These are phyloP conservation scores for Tephrocybe sp. DNA, from an alignment of 768 basidiomycete genomes.

Conservation along the genomic window DNA sequence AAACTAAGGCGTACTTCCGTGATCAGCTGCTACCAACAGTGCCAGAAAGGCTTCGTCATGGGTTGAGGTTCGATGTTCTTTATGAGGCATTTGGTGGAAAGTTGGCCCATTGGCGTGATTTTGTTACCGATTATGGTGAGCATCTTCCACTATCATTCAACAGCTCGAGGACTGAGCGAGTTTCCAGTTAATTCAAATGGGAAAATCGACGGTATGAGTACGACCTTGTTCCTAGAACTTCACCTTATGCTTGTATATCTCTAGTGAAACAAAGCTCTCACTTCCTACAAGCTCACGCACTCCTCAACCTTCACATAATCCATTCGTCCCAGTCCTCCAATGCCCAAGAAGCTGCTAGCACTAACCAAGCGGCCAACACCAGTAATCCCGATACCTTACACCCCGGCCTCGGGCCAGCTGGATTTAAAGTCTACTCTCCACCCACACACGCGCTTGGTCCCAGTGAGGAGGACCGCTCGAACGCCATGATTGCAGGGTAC, in stretches of 20 bases:
- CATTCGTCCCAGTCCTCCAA: conserved; percentile 68
- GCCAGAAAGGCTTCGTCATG: conserved; percentile 55
- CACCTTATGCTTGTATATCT: conserved; percentile 1
- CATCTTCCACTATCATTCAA: conserved; percentile 5
- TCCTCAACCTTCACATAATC: conserved; percentile 85
- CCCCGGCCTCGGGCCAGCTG: conserved; percentile 57
- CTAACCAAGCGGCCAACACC: conserved; percentile 32
- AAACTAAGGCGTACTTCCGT: conserved; percentile 65
- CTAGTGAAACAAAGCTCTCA: conserved; percentile 78
- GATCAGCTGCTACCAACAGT: conserved; percentile 67
- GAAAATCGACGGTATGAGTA: conserved; percentile 60
- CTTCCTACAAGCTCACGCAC: conserved; percentile 82
- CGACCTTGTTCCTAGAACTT: neutral
- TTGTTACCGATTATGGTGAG: conserved; percentile 71
- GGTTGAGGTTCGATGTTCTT: conserved; percentile 68
- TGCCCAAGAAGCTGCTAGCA: conserved; percentile 28
- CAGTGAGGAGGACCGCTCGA: conserved; percentile 28
- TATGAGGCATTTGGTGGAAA: conserved; percentile 85
- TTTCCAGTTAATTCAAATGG: conserved; percentile 70
- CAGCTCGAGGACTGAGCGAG: neutral
- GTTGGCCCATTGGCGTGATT: conserved; percentile 82
- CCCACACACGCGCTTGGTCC: conserved; percentile 33
- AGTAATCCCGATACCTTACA: conserved; percentile 52
- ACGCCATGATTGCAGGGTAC: conserved; percentile 40
- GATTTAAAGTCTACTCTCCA: conserved; percentile 61